Base-by-base conservation (phyloP, 1,284 basidiomycete genomes). In the Irpex sp. region DNA sequence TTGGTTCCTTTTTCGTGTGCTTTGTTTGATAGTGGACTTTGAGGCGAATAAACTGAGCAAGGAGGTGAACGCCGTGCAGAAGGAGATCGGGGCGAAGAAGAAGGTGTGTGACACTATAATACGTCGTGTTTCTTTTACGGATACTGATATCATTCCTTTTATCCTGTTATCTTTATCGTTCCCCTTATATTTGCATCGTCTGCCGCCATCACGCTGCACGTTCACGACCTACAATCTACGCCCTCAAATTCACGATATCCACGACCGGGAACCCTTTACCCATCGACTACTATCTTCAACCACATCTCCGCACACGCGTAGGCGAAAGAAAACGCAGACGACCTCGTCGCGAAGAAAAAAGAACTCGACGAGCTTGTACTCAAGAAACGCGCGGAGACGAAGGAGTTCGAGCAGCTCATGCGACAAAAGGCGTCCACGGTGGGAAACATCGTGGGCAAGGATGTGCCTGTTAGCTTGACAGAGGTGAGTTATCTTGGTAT, bases 51-150 rank as follows among this genome's bases (percentile, higher is more conserved):
- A 81, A 34, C 77, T 92, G 57, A 86, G 89, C 73, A 94, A 96
- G 74, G 85, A 94, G 70, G 87, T 94, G 63, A 98, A 98, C 73
- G 86, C 87, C 9, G 82, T 96, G 7, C 96, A 98, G 79, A 98
- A 98, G 76, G 88, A 97, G 76, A 98, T 99, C 73, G 91, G 88
- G 3, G 83, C 86, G 2, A 97, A 96, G 85, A 97, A 94, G 78
- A 98, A 97, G 87, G 94, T 87, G 68, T n/a, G 9, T 11, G 9
- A 2, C n/a, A 1, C 40, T 9, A 3, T 44, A 1, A n/a, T 44
- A 11, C n/a, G 40, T n/a, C 4, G 4, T 3, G 0, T 31, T 31
- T 31, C 2, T 3, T 31, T 31, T 31, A 31, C 21, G 4, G 31
- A 31, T 31, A 31, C 31, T 31, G 31, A 31, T 31, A 2, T 5